Percentiles rank a stretch among this genome's conserved stretches.
These are phyloP conservation scores for Wallacemonas sp. DNA, from an alignment of 208 protist genomes.

Conservation along the genomic window DNA sequence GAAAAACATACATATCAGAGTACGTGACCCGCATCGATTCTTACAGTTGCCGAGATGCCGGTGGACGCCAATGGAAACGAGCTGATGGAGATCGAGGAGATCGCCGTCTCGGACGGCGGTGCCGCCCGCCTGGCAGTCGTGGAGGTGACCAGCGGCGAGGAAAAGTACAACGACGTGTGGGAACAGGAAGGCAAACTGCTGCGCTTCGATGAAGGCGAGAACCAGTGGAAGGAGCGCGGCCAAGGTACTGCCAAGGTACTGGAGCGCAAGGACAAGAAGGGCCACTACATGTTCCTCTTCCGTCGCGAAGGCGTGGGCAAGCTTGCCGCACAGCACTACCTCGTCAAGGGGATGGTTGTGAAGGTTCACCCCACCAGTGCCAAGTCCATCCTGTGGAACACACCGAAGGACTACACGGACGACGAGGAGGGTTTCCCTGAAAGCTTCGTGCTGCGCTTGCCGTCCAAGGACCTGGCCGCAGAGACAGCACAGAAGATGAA, in stretches of 20 bases:
- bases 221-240: slow-evolving; percentile 92
- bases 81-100: slow-evolving; percentile 89
- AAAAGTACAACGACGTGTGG: slow-evolving; percentile 77
- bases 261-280: slow-evolving; percentile 59
- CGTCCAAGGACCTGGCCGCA: slow-evolving; percentile 60
- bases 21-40: background rate
- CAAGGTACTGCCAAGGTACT: slow-evolving; percentile 81
- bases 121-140: slow-evolving; percentile 75
- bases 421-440: slow-evolving; percentile 87
- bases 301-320: slow-evolving; percentile 87
- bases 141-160: slow-evolving; percentile 84
- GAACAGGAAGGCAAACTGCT: slow-evolving; percentile 74
- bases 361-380: slow-evolving; percentile 71
- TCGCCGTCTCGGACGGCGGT: slow-evolving; percentile 85
- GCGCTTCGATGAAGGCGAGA: slow-evolving; percentile 92
- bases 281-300: slow-evolving; percentile 84
- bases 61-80: slow-evolving; percentile 63
- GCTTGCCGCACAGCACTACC: slow-evolving; percentile 81
- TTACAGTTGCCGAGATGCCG: slow-evolving; percentile 23
- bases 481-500: slow-evolving; percentile 64
- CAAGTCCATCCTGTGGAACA: slow-evolving; percentile 75
- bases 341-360: slow-evolving; percentile 75
- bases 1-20: background rate
- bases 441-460: slow-evolving; percentile 79
- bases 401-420: slow-evolving; percentile 84